These are phyloP conservation scores for Boeremia exigua DNA, from an alignment of 2,329 filamentous ascomycete genomes.

Conservation along the genomic window DNA sequence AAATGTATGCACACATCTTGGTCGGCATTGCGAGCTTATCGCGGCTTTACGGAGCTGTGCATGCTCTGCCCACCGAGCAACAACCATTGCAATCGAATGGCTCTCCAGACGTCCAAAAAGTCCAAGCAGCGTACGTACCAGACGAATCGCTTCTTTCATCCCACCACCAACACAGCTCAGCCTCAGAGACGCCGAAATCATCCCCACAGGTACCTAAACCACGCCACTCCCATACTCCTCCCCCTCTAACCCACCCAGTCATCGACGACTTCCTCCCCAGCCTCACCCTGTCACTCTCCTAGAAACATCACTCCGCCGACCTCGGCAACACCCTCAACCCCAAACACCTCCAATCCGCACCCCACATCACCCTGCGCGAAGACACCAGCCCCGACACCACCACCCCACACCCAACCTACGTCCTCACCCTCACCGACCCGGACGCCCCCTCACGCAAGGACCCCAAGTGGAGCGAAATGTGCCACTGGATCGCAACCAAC, in stretches of 20 bases:
- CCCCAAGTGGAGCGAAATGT: constrained; percentile 64
- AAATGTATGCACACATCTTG: constrained; percentile 24
- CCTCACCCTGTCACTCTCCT: constrained; percentile 57
- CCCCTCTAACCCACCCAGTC: constrained; percentile 49
- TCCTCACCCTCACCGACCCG: constrained; percentile 62
- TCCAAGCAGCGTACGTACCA: constrained; percentile 36
- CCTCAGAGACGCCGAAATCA: constrained; percentile 49
- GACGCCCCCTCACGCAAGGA: constrained; percentile 62
- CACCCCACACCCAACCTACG: constrained; percentile 49
- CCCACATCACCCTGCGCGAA: constrained; percentile 50
- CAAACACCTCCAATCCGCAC: constrained; percentile 50
- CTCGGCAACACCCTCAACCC: constrained; percentile 63
- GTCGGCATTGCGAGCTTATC: constrained; percentile 22
- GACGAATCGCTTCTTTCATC: neutral
- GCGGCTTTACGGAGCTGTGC: constrained; percentile 21
- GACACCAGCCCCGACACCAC: constrained; percentile 28
- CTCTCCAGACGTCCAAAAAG: constrained; percentile 26
- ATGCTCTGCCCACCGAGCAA: constrained; percentile 39
- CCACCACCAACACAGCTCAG: constrained; percentile 24
- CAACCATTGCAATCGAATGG: constrained; percentile 21
- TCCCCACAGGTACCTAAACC: constrained; percentile 43
- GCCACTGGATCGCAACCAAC: constrained; percentile 60
- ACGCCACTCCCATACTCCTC: neutral
- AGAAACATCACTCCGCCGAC: constrained; percentile 49
- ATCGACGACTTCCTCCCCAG: constrained; percentile 65